Base-by-base conservation (phyloP, 345 rosid species). In the Firmiana major region DNA sequence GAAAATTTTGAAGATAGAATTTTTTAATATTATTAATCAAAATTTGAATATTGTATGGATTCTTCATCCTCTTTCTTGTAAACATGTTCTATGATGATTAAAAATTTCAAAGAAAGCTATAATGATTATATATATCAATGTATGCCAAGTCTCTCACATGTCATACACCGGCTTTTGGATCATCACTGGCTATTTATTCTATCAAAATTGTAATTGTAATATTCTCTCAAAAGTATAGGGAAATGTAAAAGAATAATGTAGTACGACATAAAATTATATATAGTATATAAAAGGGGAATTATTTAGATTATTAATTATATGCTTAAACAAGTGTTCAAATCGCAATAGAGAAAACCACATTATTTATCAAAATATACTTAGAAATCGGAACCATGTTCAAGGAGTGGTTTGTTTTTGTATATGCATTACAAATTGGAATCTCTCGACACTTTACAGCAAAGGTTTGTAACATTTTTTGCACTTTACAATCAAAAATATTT, bases 191-290 rank as follows among this genome's bases (percentile, higher is more conserved):
- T n/a, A 6, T 68, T 11, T 46, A 24, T 24, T 46, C 7, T 22
- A 45, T 22, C 22, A 45, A 45, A 67, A 12, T 24, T 15, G n/a
- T 67, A 21, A 43, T 67, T 43, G 2, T 21, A 42, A 21, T 68
- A 46, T 46, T 45, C 11, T 46, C 55, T 12, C 16, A 6, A 51
- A 24, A 46, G 73, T 24, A 21, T 12, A 67, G 15, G 71, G 28
- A 45, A 45, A 68, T 46, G 73, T 40, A 45, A 68, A 13, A 9
- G 55, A 45, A 68, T 68, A 68, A 68, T 68, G 28, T 65, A 9
- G 49, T 24, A 46, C 36, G 55, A 45, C 31, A 15, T 22, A 64
- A 38, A 36, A 64, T n/a, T 19, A 67, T 45, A 9, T 8, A n/a
- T n/a, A n/a, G n/a, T 11, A 38, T 7, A 64, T 6, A 19, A 34